Conservation (phyloP, 2,329 filamentous ascomycete genomes). For the Colletotrichum tabaci region DNA sequence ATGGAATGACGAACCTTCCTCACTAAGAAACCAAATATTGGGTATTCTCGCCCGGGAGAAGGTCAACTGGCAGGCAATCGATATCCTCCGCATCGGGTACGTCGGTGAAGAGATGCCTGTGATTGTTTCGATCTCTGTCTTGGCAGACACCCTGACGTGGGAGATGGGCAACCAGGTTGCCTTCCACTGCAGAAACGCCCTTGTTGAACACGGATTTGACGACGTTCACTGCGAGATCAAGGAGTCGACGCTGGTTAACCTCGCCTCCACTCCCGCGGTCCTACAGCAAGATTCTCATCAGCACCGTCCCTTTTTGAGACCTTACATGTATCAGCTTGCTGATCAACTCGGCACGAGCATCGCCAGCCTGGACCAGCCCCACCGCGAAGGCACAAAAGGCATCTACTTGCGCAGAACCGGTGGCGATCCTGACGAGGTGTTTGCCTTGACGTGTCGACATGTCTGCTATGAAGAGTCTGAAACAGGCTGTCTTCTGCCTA, state of each 20-base stretch:
- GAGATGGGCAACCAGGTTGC: no score
- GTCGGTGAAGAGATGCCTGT: no score
- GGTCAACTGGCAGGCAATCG: background rate
- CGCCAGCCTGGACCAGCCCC: background rate
- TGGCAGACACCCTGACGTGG: no score
- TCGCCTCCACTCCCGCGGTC: background rate
- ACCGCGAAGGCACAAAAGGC: background rate
- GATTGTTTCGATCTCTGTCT: no score
- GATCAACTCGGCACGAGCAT: background rate
- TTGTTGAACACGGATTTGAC: no score
- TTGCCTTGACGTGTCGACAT: background rate
- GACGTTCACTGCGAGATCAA: no score
- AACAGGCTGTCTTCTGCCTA: background rate
- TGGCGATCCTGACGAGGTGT: background rate
- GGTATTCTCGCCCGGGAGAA: background rate
- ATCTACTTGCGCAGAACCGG: background rate
- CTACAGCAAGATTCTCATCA: background rate
- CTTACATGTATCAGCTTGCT: background rate
- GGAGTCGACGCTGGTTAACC: no score
- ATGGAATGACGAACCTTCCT: background rate
- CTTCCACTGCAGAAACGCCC: no score
- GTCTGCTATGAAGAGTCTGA: background rate
- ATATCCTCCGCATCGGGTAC: background rate
- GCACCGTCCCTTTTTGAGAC: background rate
- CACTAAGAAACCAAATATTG: background rate